Evolutionary conservation across 805 yeast species (phyloP).

Genomic region (Candida xiaguanensis): DNA sequence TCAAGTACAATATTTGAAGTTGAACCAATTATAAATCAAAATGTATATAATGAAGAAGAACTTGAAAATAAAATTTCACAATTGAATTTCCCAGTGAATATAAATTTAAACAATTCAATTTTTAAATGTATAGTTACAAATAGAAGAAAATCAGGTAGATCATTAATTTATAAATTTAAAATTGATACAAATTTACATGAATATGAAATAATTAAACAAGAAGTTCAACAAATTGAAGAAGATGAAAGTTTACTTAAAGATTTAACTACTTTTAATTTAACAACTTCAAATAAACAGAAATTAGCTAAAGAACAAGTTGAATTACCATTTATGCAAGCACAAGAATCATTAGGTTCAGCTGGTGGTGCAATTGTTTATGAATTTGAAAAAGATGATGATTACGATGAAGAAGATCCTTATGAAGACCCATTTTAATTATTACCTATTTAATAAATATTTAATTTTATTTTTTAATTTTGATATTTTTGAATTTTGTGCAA

Average conservation of each 20-base stretch:
- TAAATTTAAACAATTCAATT: constrained; percentile 41
- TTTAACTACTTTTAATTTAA: constrained; percentile 83
- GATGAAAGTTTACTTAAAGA: constrained; percentile 59
- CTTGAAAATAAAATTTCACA: constrained; percentile 34
- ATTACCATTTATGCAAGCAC: constrained; percentile 89
- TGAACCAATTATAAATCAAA: constrained; percentile 33
- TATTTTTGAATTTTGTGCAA: constrained; percentile 16
- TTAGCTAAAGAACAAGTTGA: constrained; percentile 81
- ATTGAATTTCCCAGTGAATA: constrained; percentile 44
- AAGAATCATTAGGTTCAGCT: constrained; percentile 49
- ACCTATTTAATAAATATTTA: constrained; percentile 5
- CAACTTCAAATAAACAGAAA: constrained; percentile 71
- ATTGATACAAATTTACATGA: constrained; percentile 49
- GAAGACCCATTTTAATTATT: constrained; percentile 79
- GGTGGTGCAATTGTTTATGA: constrained; percentile 97
- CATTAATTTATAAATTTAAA: constrained; percentile 51
- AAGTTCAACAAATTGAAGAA: constrained; percentile 28
- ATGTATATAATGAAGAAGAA: constrained; percentile 37
- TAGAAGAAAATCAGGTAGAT: constrained; percentile 82
- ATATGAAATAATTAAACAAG: constrained; percentile 25
- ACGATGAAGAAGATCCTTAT: constrained; percentile 96
- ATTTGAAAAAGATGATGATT: constrained; percentile 94
- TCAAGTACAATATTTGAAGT: constrained; percentile 73
- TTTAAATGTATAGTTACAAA: constrained; percentile 56
- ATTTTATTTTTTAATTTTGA: constrained; percentile 11